These are phyloP conservation scores for Huiozyma sinensis DNA, from an alignment of 805 yeast species.

Conservation along the genomic window DNA sequence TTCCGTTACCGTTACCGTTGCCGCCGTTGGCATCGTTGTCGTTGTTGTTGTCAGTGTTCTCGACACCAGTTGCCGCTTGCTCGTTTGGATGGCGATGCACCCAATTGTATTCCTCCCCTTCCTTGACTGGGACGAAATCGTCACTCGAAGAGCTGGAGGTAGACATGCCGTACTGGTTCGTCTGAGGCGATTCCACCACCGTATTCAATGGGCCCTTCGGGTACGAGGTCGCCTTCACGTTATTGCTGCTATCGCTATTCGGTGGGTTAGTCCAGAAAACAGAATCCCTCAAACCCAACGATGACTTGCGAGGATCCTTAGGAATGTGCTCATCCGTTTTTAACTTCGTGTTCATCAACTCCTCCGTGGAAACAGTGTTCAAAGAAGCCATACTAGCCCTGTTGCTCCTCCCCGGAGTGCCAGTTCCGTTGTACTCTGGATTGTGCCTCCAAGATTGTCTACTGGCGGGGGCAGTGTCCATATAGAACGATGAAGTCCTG, in stretches of 20 bases:
- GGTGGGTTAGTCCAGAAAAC: conserved; percentile 24
- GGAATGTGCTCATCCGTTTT: conserved; percentile 46
- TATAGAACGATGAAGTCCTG: conserved; percentile 25
- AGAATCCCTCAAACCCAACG: conserved; percentile 32
- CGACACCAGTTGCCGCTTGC: too few species aligned
- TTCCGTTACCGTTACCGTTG: too few species aligned
- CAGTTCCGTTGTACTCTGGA: conserved; percentile 13
- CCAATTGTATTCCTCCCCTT: conserved; percentile 24
- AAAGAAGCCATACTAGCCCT: conserved; percentile 62
- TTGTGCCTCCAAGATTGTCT: conserved; percentile 52
- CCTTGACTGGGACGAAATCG: conserved; percentile 27
- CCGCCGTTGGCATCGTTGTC: too few species aligned
- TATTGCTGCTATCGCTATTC: neutral
- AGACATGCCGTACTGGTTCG: conserved; percentile 4
- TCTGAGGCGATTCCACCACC: conserved; percentile 2
- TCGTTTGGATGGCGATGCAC: conserved; percentile 8
- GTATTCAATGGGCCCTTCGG: neutral
- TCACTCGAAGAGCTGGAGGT: conserved; percentile 21
- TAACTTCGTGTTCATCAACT: conserved; percentile 65
- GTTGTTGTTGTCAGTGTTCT: too few species aligned
- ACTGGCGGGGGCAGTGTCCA: conserved; percentile 26
- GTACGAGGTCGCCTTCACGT: neutral
- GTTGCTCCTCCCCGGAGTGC: conserved; percentile 26
- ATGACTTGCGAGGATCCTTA: conserved; percentile 35
- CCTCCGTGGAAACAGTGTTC: conserved; percentile 80